These are phyloP conservation scores for Spergularia azorica DNA, from an alignment of 179 eudicot genomes.

Conservation along the genomic window DNA sequence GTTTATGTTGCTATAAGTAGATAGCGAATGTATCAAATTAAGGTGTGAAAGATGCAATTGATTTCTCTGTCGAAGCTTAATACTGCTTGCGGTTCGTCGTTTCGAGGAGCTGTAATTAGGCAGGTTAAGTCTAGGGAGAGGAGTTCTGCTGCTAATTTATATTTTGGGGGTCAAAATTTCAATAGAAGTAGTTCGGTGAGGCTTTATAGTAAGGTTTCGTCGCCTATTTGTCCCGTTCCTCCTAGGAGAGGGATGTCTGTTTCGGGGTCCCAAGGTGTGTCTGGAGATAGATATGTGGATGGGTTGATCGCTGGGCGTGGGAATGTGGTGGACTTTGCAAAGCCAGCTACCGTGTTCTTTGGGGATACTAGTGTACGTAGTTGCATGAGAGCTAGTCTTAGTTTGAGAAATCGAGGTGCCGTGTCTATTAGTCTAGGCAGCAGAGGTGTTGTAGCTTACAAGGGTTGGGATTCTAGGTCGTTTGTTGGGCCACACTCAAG, in stretches of 20 bases:
- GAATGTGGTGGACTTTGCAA: constrained; percentile 21
- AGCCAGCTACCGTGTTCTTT: constrained; percentile 34
- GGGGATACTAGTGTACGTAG: constrained; percentile 25
- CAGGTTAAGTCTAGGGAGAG: constrained; percentile 16
- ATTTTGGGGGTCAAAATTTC: constrained; percentile 9
- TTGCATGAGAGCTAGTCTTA: constrained; percentile 33
- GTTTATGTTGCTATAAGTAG: constrained; percentile 15
- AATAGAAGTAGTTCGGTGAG: constrained; percentile 16
- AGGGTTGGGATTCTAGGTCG: constrained; percentile 19
- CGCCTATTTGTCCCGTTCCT: constrained; percentile 3
- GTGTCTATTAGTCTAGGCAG: neutral
- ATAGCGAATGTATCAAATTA: constrained; percentile 18
- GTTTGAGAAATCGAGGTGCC: constrained; percentile 29
- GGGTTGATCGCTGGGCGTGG: constrained; percentile 18
- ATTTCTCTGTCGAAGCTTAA: constrained; percentile 37
- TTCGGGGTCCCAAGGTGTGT: constrained; percentile 33
- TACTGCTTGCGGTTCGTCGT: constrained; percentile 27
- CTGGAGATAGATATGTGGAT: constrained; percentile 37
- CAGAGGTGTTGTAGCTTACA: constrained; percentile 7
- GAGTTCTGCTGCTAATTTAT: constrained; percentile 19
- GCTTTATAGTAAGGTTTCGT: constrained; percentile 24
- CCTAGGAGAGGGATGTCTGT: constrained; percentile 38
- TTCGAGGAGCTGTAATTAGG: constrained; percentile 26
- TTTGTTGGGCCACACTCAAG: constrained; percentile 27
- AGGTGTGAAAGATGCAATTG: constrained; percentile 40